Evolutionary conservation across 1,284 basidiomycete species (phyloP), one percentile per base, ranked within the genome.

Genomic region (Melampsora americana): DNA sequence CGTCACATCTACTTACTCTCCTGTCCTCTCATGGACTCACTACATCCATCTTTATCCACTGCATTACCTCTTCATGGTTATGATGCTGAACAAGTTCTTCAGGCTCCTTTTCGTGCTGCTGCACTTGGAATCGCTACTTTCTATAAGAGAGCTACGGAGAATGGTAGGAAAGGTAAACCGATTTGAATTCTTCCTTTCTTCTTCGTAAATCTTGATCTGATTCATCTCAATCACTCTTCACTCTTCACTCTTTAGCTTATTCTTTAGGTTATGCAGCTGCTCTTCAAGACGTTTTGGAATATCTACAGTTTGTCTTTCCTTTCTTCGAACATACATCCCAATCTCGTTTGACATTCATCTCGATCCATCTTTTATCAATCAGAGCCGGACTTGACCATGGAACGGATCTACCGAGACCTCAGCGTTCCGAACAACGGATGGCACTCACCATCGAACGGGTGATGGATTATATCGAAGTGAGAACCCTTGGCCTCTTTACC

Each of bases 101-200:
- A 72, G 48, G 59, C 69, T 23, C 69, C 69, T 7, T 72, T 72
- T 60, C 60, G 69, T 26, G 69, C 69, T 35, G 69, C 69, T 23
- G 69, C 69, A 48, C 69, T 72, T 30, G 69, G 69, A 20, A 72
- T 72, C 61, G 69, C 69, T 32, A 72, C 69, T 28, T 72, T 72
- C 35, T 72, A 72, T 46, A 72, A 72, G 61, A 65, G 62, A 65
- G 69, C 69, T 4, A 39, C 69, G 18, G 69, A 72, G 42, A 72
- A 72, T 48, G 69, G 69, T 26, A 32, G 69, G 23, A 72, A 72
- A 72, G 69, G 69, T 72, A 11, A 14, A 28, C n/a, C 53, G n/a
- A 23, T 56, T 18, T 56, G 5, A 42, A n/a, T 60, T 60, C 14
- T 60, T 60, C 23, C 23, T 60, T 35, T 5, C 60, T 62, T 62